Evolutionary conservation across 2,329 filamentous ascomycete genomes (phyloP).

Genomic region (Fusarium citri): DNA sequence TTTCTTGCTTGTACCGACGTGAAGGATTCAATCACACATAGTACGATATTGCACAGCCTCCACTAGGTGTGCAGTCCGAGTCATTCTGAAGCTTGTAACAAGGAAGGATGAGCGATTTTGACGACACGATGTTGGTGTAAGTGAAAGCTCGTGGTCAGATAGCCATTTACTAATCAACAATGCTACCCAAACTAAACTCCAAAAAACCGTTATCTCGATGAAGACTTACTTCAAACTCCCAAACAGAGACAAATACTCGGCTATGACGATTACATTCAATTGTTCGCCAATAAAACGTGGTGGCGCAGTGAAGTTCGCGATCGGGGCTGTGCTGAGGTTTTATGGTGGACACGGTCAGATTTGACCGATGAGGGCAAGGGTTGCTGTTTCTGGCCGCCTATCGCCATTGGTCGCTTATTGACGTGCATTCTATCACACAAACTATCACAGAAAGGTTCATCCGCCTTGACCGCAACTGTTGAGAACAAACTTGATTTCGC

Average conservation of each 20-base stretch:
- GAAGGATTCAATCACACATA: background rate
- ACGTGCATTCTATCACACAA: background rate
- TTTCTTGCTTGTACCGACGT: background rate
- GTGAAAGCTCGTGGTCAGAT: background rate
- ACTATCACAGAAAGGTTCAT: background rate
- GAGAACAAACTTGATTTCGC: background rate
- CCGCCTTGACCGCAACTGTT: background rate
- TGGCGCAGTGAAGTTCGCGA: background rate
- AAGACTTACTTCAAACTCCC: background rate
- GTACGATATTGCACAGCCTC: background rate
- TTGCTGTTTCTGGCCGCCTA: background rate
- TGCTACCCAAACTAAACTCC: background rate
- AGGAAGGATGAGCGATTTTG: background rate
- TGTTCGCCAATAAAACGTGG: background rate
- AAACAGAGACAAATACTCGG: background rate
- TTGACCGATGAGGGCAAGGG: background rate
- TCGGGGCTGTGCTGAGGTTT: conserved; percentile 1
- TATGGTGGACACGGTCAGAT: background rate
- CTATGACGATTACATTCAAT: conserved; percentile 5
- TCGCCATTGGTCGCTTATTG: background rate
- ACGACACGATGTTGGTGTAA: background rate
- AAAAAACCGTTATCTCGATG: background rate
- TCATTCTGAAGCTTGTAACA: background rate
- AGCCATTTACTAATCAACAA: background rate
- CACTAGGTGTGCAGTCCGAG: fast-evolving